phyloP scores from a whole-genome alignment of 371 early-diverging fungal species.

The Mitosporidium daphniae region DNA sequence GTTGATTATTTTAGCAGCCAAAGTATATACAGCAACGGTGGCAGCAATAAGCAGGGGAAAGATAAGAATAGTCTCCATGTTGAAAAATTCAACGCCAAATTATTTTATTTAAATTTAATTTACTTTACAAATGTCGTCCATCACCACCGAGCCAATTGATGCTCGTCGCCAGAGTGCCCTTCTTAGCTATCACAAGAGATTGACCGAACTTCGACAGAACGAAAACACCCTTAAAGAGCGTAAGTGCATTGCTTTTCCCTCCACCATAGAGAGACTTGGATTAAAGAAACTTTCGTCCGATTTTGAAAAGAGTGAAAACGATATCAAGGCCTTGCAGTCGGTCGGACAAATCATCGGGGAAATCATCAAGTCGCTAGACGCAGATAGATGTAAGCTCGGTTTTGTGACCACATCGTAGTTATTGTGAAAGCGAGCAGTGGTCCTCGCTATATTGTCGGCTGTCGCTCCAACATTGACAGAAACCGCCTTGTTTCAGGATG shows the following conservation, averaged over 20 bases:
- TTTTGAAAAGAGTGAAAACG: conserved; percentile 78
- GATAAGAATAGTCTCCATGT: too few species aligned
- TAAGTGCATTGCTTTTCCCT: conserved; percentile 8
- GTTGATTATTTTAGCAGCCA: too few species aligned
- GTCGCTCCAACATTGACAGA: conserved; percentile 63
- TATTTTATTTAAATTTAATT: too few species aligned
- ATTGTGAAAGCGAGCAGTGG: conserved; percentile 94
- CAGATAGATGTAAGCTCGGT: conserved; percentile 41
- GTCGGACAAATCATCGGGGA: conserved; percentile 98
- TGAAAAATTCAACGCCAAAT: too few species aligned
- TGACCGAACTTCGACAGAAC: conserved; percentile 59
- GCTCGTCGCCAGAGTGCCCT: conserved; percentile 30
- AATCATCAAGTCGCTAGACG: conserved; percentile 81
- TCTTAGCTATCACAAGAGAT: conserved; percentile 33
- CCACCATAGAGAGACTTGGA: conserved; percentile 29
- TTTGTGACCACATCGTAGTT: conserved; percentile 23
- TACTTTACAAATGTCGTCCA: too few species aligned
- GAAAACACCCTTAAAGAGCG: conserved; percentile 71
- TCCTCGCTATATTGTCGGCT: conserved; percentile 95
- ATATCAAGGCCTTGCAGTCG: conserved; percentile 84
- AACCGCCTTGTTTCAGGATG: conserved; percentile 61
- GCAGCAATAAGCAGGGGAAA: too few species aligned
- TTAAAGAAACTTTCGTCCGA: conserved; percentile 38
- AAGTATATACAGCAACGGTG: too few species aligned
- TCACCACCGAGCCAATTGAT: conserved; percentile 4